phyloP scores from a whole-genome alignment of 2,329 filamentous ascomycete genomes.

The Scolecobasidium constrictum region DNA sequence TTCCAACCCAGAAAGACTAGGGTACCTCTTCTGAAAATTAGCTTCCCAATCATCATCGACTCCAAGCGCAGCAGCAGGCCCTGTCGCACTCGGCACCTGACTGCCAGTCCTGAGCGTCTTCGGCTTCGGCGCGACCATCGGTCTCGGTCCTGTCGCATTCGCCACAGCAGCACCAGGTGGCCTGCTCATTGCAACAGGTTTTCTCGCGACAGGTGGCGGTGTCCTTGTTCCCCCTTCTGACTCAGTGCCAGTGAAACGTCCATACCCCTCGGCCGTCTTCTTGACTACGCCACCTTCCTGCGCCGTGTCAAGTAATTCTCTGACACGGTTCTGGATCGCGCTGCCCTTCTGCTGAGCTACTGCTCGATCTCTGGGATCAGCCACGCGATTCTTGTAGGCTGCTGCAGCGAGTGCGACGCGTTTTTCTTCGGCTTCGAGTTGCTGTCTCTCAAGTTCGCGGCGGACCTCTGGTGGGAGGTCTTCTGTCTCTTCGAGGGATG shows the following conservation, averaged over 20 bases:
- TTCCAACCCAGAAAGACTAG: constrained; percentile 74
- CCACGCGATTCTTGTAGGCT: constrained; percentile 69
- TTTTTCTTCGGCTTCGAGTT: constrained; percentile 77
- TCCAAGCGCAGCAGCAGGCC: constrained; percentile 2
- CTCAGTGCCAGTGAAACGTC: constrained; percentile 58
- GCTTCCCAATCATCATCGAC: constrained; percentile 49
- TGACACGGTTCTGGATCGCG: constrained; percentile 87
- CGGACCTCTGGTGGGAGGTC: constrained; percentile 78
- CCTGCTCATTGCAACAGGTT: constrained; percentile 7
- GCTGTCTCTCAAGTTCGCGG: constrained; percentile 74
- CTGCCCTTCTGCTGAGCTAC: constrained; percentile 53
- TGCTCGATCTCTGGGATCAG: constrained; percentile 25
- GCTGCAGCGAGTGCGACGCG: constrained; percentile 81
- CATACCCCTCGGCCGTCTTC: constrained; percentile 81
- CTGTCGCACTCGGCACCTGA: neutral
- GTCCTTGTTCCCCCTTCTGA: neutral
- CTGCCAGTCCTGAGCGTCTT: constrained; percentile 6
- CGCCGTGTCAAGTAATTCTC: constrained; percentile 72
- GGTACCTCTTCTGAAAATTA: constrained; percentile 77
- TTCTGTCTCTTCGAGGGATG: constrained; percentile 54
- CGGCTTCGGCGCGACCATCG: constrained; percentile 40
- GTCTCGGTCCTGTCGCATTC: constrained; percentile 23
- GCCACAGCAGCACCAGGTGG: constrained; percentile 2
- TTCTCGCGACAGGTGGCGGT: constrained; percentile 6
- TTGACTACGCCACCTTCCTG: constrained; percentile 41